Evolutionary conservation across 148 eudicot species (phyloP), one percentile per base, ranked within the genome.

Genomic region (Chenopodium formosanum): DNA sequence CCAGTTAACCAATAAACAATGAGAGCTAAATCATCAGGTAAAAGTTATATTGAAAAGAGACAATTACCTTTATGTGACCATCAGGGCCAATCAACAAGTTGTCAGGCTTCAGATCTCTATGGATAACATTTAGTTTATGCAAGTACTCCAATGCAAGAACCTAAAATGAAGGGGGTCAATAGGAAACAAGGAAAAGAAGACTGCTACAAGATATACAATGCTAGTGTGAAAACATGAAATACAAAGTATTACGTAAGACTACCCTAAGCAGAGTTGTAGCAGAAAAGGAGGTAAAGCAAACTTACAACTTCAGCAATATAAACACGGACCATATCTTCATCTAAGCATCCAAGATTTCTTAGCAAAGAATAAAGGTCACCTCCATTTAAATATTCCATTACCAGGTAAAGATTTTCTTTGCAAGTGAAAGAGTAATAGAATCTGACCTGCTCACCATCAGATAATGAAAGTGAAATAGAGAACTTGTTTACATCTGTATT

Each of bases 381-480:
- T 82, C 99, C 99, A 83, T 97, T 97, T 64, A 97, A 83, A 85
- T 97, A 97, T 84, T 97, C 99, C 99, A 97, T 97, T 31, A 97
- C 99, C 89, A 97, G 78, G 88, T 97, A 97, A 67, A 97, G 97
- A 88, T 97, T 97, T 80, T 97, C 99, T 89, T 91, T 91, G 86
- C 98, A 92, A 9, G 99, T 97, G 88, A 97, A 97, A 70, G 99
- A 97, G 89, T 97, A 97, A 89, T 92, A 97, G 89, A 97, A 94
- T 12, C 99, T 89, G 78, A 97, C 99, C 99, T 96, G 94, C 87
- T 78, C 89, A 85, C 74, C 83, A 80, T 80, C 74, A 84, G 27
- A 85, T 63, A 62, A 84, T 82, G 75, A 84, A 40, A 71, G 81
- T 9, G 73, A 74, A 79, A 83, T 78, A 83, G 66, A 78, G 60